Evolutionary conservation across 768 basidiomycete genomes (phyloP).

Genomic region (Suillus hirtellus): DNA sequence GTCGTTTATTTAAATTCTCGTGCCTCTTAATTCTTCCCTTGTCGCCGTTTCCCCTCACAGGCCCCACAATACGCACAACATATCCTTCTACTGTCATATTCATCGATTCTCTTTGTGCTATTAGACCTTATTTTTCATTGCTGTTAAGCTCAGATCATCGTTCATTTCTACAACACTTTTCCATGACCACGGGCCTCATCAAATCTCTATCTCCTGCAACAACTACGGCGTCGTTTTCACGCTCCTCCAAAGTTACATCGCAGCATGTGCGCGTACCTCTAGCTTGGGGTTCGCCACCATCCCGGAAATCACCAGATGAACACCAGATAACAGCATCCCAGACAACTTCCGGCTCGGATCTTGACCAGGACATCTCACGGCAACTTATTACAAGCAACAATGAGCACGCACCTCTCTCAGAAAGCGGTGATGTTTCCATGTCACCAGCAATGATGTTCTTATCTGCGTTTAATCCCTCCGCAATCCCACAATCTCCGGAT

Average conservation of each 20-base stretch:
- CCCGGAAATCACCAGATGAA: constrained; percentile 11
- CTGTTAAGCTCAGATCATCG: not conserved
- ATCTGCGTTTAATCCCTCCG: constrained; percentile 55
- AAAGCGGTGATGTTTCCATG: constrained; percentile 21
- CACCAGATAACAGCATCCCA: not conserved
- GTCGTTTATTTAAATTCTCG: constrained; percentile 2
- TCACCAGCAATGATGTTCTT: constrained; percentile 80
- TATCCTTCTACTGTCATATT: not conserved
- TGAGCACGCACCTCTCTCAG: constrained; percentile 12
- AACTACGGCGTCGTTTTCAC: constrained; percentile 13
- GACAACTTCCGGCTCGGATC: constrained; percentile 24
- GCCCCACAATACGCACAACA: not conserved
- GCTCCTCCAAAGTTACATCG: constrained; percentile 10
- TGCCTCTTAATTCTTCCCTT: not conserved
- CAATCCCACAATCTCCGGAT: constrained; percentile 47
- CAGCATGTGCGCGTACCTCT: constrained; percentile 11
- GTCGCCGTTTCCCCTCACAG: not conserved
- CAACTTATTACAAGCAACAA: constrained; percentile 14
- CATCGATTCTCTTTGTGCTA: not conserved
- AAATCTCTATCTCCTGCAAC: constrained; percentile 3
- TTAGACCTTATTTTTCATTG: not conserved
- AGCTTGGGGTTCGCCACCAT: constrained; percentile 16
- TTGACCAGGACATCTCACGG: constrained; percentile 27
- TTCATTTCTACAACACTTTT: constrained; percentile 1
- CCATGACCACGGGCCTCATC: constrained; percentile 12